Conservation (phyloP, 768 basidiomycete species). For the Leccinum olivaceopallidum region DNA sequence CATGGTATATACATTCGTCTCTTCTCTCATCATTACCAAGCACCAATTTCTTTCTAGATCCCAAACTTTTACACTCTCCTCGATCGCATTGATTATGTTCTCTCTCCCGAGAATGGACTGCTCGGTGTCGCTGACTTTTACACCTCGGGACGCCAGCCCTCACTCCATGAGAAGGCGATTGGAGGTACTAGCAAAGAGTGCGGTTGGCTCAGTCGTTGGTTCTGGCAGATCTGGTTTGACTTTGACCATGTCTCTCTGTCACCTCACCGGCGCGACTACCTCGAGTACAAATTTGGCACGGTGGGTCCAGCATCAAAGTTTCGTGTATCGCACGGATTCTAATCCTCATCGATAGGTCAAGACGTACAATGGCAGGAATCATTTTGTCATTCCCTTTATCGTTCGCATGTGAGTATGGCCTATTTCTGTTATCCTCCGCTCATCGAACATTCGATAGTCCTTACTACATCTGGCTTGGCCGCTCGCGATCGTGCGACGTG, state of each 20-base stretch:
- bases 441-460: conserved; percentile 38
- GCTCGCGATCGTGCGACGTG: conserved; percentile 61
- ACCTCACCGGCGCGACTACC: conserved; percentile 64
- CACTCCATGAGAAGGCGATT: conserved; percentile 60
- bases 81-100: conserved; percentile 65
- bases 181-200: conserved; percentile 61
- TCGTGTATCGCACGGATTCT: background rate
- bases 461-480: conserved; percentile 77
- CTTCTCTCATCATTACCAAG: background rate
- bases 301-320: conserved; percentile 33
- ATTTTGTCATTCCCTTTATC: conserved; percentile 64
- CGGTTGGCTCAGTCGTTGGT: conserved; percentile 69
- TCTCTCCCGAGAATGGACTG: conserved; percentile 59
- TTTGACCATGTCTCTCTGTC: conserved; percentile 55
- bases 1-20: conserved; percentile 38
- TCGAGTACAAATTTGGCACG: conserved; percentile 79
- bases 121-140: conserved; percentile 77
- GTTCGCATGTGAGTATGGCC: conserved; percentile 52
- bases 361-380: conserved; percentile 71
- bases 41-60: conserved; percentile 38
- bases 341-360: conserved; percentile 42
- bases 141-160: conserved; percentile 54
- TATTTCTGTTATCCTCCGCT: background rate
- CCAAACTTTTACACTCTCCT: conserved; percentile 65
- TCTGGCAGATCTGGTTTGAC: conserved; percentile 76